Base-by-base conservation (phyloP, 2,329 filamentous ascomycete genomes). In the Cadophora sp. region DNA sequence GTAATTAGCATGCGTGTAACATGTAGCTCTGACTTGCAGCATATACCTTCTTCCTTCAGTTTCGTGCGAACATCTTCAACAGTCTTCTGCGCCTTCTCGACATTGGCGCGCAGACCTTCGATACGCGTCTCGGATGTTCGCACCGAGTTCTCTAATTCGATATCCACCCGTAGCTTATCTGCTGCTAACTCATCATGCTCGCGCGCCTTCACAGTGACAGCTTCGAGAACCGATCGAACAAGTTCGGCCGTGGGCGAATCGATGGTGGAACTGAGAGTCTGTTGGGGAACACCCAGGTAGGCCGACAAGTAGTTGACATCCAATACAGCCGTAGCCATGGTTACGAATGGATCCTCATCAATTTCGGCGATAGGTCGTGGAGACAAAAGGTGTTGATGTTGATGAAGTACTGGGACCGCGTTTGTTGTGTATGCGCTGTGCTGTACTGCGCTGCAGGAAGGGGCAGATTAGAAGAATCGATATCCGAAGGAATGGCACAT, bases 141-240 rank as follows among this genome's bases (percentile, higher is more conserved):
- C 58, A 97, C 90, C 20, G 91, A 91, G 79, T 93, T 96, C 79
- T 99, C 96, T 8, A 98, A 86, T 82, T 98, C 94, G 53, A 99
- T 96, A 75, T 97, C 93, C 55, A 92, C 83, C 72, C 93, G 90
- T 53, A 97, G 85, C 81, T 97, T 98, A 71, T 97, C 92, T 11
- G 95, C 90, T 74, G 91, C 93, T 48, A 97, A 81, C 47, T 89
- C 86, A 77, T 97, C 93, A 74, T 88, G 90, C 75, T 97, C 93
- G 74, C 90, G 91, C 43, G 92, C 93, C 79, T 96, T 97, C 36
- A 83, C 82, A 27, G 90, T 86, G 62, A 98, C 87, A 30, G 91
- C 90, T 69, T 87, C 84, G 48, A 99, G 85, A 62, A 99, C 84
- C 50, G 87, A 83, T 66, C 87, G 85, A 71, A 97, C 91, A 30